Conservation (phyloP, 441 rosid species). For the Biscutella laevigata region DNA sequence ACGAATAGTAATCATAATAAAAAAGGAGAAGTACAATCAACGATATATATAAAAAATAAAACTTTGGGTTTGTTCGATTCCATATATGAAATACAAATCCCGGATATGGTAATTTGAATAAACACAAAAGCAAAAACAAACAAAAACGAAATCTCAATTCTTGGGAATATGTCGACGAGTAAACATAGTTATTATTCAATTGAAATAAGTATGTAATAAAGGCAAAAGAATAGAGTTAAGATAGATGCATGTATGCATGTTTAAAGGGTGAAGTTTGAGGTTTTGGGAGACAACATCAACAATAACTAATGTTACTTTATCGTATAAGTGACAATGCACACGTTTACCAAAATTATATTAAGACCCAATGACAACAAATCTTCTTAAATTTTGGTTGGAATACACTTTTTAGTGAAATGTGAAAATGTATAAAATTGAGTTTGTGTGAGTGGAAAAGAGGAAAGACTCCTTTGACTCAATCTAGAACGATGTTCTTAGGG, state of each 20-base stretch:
- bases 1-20: too few species aligned
- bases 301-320: slow-evolving; percentile 10
- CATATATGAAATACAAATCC: slow-evolving; percentile 21
- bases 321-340: too few species aligned
- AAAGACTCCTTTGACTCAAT: slow-evolving; percentile 21
- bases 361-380: too few species aligned
- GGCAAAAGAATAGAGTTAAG: background rate
- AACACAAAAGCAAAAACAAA: background rate
- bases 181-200: background rate
- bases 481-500: slow-evolving; percentile 22
- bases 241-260: slow-evolving; percentile 24
- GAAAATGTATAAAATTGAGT: slow-evolving; percentile 19
- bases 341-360: too few species aligned
- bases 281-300: slow-evolving; percentile 23
- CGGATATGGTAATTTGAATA: slow-evolving; percentile 21
- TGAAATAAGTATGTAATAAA: background rate
- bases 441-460: slow-evolving; percentile 19
- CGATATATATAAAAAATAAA: too few species aligned
- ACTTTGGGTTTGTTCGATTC: slow-evolving; percentile 17
- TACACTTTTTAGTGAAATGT: slow-evolving; percentile 23
- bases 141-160: slow-evolving; percentile 10
- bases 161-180: slow-evolving; percentile 19
- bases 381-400: slow-evolving; percentile 8
- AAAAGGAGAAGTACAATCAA: too few species aligned
- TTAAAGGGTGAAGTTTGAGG: slow-evolving; percentile 24